Evolutionary conservation across 202 grass and related monocot species (phyloP).

Genomic region (Dendrocalamus latiflorus): DNA sequence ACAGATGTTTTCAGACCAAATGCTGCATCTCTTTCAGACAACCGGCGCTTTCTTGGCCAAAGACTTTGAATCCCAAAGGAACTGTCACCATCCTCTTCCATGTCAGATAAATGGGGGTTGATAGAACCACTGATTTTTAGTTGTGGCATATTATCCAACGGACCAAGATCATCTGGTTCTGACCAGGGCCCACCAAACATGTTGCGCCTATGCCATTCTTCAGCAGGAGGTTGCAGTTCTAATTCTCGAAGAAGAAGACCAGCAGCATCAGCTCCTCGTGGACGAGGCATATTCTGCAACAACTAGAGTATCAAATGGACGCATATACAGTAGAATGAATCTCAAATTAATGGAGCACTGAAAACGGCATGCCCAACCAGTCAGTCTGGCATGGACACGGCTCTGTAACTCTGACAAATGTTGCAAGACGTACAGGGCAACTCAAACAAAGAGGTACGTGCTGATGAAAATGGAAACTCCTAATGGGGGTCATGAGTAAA

Average conservation of each 20-base stretch:
- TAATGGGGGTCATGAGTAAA: not conserved
- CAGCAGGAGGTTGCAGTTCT: conserved; percentile 91
- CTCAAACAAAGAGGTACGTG: not conserved
- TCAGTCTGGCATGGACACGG: not conserved
- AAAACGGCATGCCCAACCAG: not conserved
- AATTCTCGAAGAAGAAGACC: conserved; percentile 96
- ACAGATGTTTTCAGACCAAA: conserved; percentile 98
- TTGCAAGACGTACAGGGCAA: not conserved
- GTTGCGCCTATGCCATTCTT: conserved; percentile 98
- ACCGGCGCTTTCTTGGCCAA: conserved; percentile 90
- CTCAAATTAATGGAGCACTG: not conserved
- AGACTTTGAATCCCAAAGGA: conserved; percentile 59
- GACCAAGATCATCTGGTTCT: conserved; percentile 85
- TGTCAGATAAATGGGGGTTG: conserved; percentile 39
- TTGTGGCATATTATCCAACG: conserved; percentile 63
- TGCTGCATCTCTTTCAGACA: conserved; percentile 96
- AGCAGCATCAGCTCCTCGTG: conserved; percentile 95
- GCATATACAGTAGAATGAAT: conserved; percentile 1
- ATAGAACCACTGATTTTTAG: conserved; percentile 55
- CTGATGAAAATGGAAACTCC: not conserved
- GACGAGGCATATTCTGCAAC: conserved; percentile 94
- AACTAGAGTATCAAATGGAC: conserved; percentile 8
- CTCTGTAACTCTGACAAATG: not conserved
- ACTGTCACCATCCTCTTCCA: conserved; percentile 49
- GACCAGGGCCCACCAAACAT: conserved; percentile 99